Evolutionary conservation across 1,284 basidiomycete genomes (phyloP), one percentile per base, ranked within the genome.

Genomic region (Cryptococcus floricola): DNA sequence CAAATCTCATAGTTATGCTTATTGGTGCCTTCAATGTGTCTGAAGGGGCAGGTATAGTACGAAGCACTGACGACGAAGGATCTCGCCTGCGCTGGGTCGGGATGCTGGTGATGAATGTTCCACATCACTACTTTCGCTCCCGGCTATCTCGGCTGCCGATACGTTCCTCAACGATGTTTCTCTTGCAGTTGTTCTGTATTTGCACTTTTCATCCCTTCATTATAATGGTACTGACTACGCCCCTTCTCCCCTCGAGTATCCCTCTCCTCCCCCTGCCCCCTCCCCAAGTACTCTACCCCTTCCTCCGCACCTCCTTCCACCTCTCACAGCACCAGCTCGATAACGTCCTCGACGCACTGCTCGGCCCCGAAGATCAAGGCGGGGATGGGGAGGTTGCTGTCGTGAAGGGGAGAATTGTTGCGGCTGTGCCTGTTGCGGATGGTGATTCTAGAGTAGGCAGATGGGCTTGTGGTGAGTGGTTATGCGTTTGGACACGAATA

Each of bases 381-480:
- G 51, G 45, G 12, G 4, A 64, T 59, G 58, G 34, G 46, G 49
- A 25, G 39, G 49, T 56, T 47, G 48, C 52, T 34, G 57, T 42
- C 3, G 56, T 50, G 2, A 55, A 51, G 38, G 50, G 54, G n/a
- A 46, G 59, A 44, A 41, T 61, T 5, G 57, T 75, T 16, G 73
- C 67, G 1, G 68, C 68, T 39, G 66, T 74, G 4, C 73, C 73
- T 19, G 73, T 74, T 16, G 54, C 63, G 14, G 71, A 75, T 31
- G 63, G 64, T 49, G 71, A 75, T 56, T 56, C 70, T 23, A 65
- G 73, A 37, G 62, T 74, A 5, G 69, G 70, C 16, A 57, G 73
- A 41, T 75, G 73, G 73, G 73, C 67, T 4, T 67, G 64, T 50
- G 72, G 72, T 71, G 54, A 56, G 70, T 67, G 4, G 23, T 38